Percentiles rank a stretch among this genome's conserved stretches.
Conservation (phyloP, 1,284 basidiomycete genomes). For the Marasmius tenuissimus region DNA sequence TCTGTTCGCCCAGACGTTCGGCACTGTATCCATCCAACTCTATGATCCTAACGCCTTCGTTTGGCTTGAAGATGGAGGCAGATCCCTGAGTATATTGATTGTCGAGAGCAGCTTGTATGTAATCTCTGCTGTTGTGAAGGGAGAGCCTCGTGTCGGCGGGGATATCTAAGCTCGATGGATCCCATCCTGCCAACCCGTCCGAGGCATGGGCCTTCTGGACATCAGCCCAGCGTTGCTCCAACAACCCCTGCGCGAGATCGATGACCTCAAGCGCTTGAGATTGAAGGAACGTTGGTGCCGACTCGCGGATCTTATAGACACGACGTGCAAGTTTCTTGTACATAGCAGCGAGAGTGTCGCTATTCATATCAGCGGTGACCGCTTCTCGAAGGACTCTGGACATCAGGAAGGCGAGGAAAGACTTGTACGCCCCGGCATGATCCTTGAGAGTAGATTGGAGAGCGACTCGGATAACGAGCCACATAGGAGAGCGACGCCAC, state of each 20-base stretch:
- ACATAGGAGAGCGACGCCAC: slow-evolving; percentile 39
- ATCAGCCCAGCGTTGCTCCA: not conserved
- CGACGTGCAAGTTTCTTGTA: not conserved
- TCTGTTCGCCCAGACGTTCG: not conserved
- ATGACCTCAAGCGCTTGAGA: not conserved
- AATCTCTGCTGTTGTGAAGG: not conserved
- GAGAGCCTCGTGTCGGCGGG: not conserved
- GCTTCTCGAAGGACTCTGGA: slow-evolving; percentile 27
- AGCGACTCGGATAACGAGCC: slow-evolving; percentile 35
- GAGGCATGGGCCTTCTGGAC: not conserved
- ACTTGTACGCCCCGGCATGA: slow-evolving; percentile 34
- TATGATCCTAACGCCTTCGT: not conserved
- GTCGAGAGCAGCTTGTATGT: not conserved
- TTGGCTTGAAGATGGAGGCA: not conserved
- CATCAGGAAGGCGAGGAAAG: slow-evolving; percentile 44
- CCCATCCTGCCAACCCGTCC: not conserved
- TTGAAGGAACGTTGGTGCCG: not conserved
- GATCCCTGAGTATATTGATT: not conserved
- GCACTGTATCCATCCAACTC: not conserved
- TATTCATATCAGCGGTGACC: slow-evolving; percentile 21
- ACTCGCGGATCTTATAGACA: not conserved
- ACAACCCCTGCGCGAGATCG: too few relatives aligned
- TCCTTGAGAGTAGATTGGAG: slow-evolving; percentile 22
- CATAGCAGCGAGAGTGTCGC: slow-evolving; percentile 31
- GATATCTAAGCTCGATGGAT: not conserved